Evolutionary conservation across 2,329 filamentous ascomycete genomes (phyloP), one percentile per base, ranked within the genome.

Genomic region (Aciculosporium take): DNA sequence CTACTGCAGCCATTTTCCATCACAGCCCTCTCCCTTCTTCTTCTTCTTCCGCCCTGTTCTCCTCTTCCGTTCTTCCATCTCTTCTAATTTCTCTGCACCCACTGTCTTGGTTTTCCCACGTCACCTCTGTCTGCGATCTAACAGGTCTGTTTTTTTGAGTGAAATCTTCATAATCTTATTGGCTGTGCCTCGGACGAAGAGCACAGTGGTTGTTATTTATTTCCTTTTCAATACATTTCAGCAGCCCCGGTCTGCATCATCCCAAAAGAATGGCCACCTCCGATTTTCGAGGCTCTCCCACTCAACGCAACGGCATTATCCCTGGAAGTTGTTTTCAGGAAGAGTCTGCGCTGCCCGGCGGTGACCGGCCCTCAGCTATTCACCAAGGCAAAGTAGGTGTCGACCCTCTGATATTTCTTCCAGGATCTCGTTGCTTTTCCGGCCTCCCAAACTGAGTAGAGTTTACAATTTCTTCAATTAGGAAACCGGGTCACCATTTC

Each of bases 201-300:
- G 41, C 40, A 39, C 37, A 40, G 43, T 38, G 37, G 43, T 39
- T 43, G 40, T 45, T 45, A 45, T 45, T 41, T 45, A 45, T 45
- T 39, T 39, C 41, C 37, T 45, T 42, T 40, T 41, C 39, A 32
- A 45, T 45, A 45, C 44, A 41, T 40, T 31, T 38, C 41, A 31
- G 41, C 41, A 34, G 28, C 32, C 37, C 40, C 25, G 31, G n/a
- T 24, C 38, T 43, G 37, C 37, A 36, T 23, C 32, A 37, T 33
- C 35, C n/a, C 21, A 23, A 25, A 9, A 48, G 41, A 43, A 64
- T 63, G 61, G 53, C 59, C 40, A 44, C 53, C 39, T 42, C 53
- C 24, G 52, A 53, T 35, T 48, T 51, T 28, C 48, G 51, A 37
- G 51, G 44, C 15, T 53, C 55, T 24, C 53, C 57, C 39, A 50